Evolutionary conservation across 2,329 filamentous ascomycete genomes (phyloP), one percentile per base, ranked within the genome.

Genomic region (Colletotrichum costaricense): DNA sequence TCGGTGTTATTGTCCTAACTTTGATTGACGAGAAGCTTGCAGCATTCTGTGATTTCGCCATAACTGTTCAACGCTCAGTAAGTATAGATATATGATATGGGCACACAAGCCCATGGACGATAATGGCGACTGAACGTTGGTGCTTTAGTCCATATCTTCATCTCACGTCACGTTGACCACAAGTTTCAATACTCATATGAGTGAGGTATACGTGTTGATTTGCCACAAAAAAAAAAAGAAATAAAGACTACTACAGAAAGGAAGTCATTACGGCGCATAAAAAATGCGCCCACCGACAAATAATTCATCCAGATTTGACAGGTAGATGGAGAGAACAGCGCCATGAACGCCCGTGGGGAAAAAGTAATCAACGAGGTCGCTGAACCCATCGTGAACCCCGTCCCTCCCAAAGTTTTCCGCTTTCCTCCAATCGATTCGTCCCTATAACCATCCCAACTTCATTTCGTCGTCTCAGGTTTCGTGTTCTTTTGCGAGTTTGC

Each of bases 341-440:
- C 69, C 69, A 30, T 28, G 52, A 72, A 72, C 69, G 69, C 70
- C 67, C 12, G n/a, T 57, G 24, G 12, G 42, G 11, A 46, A 56
- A 46, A 60, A 56, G 24, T 56, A 59, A 16, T 26, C 33, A 54
- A 54, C 55, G 28, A 64, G 24, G 9, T 19, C 54, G 54, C 58
- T 46, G 52, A 69, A 59, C 52, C 69, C 58, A 69, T 72, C 69
- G 22, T 72, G 58, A 59, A 35, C n/a, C 42, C n/a, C 6, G 14
- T 35, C 19, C 7, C 42, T n/a, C 19, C 58, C 64, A 14, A 35
- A 49, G 16, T 49, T 49, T 49, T 38, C 28, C 4, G 14, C n/a
- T 49, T 26, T 22, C 60, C 42, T 12, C 22, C 56, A 49, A 24
- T 42, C 30, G 33, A 65, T 65, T 65, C 67, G 60, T 60, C 55